A percentile compares a stretch with the other conserved stretches of the same genome.
Conservation (phyloP, 306 rosid genomes). For the Dryas octopetala region DNA sequence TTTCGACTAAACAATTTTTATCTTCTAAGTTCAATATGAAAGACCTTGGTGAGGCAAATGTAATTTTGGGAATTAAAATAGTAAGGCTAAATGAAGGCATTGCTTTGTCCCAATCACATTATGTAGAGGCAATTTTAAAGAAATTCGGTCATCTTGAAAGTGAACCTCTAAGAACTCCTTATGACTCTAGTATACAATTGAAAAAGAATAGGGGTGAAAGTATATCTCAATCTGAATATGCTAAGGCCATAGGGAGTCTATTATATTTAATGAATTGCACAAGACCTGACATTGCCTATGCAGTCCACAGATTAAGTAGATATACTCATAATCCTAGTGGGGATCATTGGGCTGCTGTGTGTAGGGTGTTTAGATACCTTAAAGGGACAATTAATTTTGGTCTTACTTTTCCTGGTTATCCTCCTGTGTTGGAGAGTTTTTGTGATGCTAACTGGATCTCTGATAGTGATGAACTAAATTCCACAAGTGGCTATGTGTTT, state of each 20-base stretch:
- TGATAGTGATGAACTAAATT: not conserved
- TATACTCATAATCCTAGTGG: not conserved
- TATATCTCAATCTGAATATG: not conserved
- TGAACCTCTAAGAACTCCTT: too few relatives aligned
- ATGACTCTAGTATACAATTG: not conserved
- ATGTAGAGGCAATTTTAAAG: too few relatives aligned
- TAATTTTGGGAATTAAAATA: too few relatives aligned
- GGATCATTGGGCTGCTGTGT: not conserved
- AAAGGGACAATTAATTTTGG: not conserved
- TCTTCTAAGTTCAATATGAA: too few relatives aligned
- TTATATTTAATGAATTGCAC: not conserved
- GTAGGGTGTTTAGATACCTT: not conserved
- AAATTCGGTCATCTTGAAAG: too few relatives aligned
- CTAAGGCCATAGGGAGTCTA: not conserved
- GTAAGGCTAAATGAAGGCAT: too few relatives aligned
- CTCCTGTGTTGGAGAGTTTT: not conserved
- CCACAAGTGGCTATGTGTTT: not conserved
- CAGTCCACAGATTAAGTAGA: not conserved
- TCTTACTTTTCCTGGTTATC: not conserved
- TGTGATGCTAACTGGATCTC: conserved; percentile 12
- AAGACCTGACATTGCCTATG: not conserved
- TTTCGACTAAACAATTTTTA: too few relatives aligned
- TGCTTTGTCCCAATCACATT: too few relatives aligned
- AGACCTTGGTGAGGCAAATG: too few relatives aligned
- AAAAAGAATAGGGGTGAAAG: not conserved